These are phyloP conservation scores for Ustilago crameri DNA, from an alignment of 1,284 basidiomycete species.

Conservation along the genomic window DNA sequence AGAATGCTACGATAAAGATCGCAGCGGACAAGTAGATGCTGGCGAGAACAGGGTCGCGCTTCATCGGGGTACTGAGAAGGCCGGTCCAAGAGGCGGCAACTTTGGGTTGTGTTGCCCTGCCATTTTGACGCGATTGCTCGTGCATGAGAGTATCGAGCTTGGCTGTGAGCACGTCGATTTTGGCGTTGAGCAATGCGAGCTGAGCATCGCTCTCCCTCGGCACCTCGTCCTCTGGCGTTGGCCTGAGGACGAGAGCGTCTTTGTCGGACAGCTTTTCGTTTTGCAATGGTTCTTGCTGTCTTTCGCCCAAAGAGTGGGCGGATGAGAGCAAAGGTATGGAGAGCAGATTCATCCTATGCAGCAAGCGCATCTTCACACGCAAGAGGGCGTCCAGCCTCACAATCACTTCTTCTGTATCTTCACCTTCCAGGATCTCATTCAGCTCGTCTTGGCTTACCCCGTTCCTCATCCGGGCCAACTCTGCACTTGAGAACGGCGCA, in stretches of 20 bases:
- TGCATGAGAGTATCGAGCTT: slow-evolving; percentile 18
- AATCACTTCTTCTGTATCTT: not conserved
- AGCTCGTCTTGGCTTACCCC: no score
- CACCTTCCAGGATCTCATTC: no score
- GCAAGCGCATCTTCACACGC: no score
- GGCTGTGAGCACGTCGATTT: slow-evolving; percentile 10
- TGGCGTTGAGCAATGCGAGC: slow-evolving; percentile 9
- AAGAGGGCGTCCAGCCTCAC: not conserved
- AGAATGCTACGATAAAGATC: slow-evolving; percentile 1
- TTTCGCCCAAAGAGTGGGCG: not conserved
- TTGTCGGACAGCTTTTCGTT: no score
- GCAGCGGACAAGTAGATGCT: not conserved
- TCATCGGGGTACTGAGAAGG: no score
- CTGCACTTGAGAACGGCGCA: not conserved
- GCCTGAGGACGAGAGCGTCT: no score
- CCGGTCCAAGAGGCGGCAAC: no score
- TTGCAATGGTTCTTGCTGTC: not conserved
- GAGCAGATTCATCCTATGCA: slow-evolving; percentile 23
- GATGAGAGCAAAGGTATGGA: not conserved
- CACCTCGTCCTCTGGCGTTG: no score
- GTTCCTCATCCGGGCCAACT: not conserved
- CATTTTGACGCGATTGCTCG: no score
- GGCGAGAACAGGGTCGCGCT: no score
- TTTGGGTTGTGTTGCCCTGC: no score
- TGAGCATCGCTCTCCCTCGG: not conserved